Evolutionary conservation across 352 stramenopile genomes (phyloP).

Genomic region (Albugo candida): DNA sequence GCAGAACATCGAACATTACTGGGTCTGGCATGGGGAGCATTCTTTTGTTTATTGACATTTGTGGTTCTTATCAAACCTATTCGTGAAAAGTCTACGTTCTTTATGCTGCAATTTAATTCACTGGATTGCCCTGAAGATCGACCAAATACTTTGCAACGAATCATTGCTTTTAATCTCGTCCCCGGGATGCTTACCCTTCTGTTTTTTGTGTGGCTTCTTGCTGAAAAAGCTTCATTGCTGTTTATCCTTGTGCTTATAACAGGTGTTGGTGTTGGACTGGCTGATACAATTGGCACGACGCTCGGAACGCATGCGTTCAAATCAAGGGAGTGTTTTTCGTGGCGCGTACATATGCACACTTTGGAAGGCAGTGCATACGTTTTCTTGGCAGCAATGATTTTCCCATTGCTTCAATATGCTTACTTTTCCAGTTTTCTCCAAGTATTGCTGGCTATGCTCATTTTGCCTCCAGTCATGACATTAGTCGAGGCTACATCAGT

Average conservation of each 20-base stretch:
- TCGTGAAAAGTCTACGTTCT: constrained; percentile 56
- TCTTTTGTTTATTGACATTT: constrained; percentile 63
- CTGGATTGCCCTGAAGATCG: constrained; percentile 66
- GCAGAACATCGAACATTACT: constrained; percentile 31
- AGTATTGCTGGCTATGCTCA: constrained; percentile 53
- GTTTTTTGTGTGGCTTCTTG: constrained; percentile 11
- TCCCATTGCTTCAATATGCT: constrained; percentile 51
- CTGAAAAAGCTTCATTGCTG: constrained; percentile 9
- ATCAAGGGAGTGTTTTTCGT: constrained; percentile 52
- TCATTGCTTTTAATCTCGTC: constrained; percentile 20
- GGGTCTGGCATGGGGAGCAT: constrained; percentile 60
- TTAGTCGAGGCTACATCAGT: constrained; percentile 63
- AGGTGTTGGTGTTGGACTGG: constrained; percentile 50
- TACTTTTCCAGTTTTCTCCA: constrained; percentile 65
- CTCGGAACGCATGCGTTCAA: constrained; percentile 74
- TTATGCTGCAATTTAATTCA: constrained; percentile 82
- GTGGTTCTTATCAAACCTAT: constrained; percentile 72
- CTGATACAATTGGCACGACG: constrained; percentile 51
- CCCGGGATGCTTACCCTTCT: constrained; percentile 9
- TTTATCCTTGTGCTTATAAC: constrained; percentile 47
- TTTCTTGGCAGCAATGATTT: constrained; percentile 56
- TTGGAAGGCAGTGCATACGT: constrained; percentile 58
- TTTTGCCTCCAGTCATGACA: constrained; percentile 57
- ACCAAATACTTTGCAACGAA: constrained; percentile 70
- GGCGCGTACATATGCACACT: constrained; percentile 57